Evolutionary conservation across 2,329 filamentous ascomycete species (phyloP).

Genomic region (Ilyonectria mors-panacis): DNA sequence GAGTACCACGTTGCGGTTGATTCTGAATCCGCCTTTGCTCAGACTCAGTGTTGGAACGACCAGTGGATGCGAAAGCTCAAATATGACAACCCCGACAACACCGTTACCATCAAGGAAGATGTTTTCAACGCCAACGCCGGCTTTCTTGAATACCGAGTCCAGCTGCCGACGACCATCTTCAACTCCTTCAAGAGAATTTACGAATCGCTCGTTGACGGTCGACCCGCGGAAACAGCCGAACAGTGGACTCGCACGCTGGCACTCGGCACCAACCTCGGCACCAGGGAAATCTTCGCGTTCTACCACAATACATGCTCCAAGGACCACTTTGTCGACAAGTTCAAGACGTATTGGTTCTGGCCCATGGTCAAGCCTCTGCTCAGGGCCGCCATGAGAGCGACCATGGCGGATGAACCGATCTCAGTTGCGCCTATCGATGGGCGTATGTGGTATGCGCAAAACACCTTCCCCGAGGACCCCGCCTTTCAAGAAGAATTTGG

Average conservation of each 20-base stretch:
- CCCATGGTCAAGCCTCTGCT: slow-evolving; percentile 32
- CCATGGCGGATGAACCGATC: slow-evolving; percentile 26
- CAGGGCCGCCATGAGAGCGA: slow-evolving; percentile 1
- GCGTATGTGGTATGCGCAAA: slow-evolving; percentile 29
- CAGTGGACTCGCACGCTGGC: slow-evolving; percentile 37
- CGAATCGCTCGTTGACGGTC: slow-evolving; percentile 18
- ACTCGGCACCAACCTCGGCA: slow-evolving; percentile 44
- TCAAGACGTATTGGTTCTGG: slow-evolving; percentile 40
- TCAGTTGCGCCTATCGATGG: slow-evolving; percentile 32
- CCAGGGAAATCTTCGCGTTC: slow-evolving; percentile 41
- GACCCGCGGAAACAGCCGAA: neutral
- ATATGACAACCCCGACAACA: slow-evolving; percentile 58
- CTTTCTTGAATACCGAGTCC: slow-evolving; percentile 37
- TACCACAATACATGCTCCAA: slow-evolving; percentile 48
- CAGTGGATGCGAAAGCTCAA: slow-evolving; percentile 62
- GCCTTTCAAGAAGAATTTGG: slow-evolving; percentile 28
- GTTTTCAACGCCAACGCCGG: slow-evolving; percentile 17
- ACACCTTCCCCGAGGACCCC: slow-evolving; percentile 16
- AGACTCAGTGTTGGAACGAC: slow-evolving; percentile 63
- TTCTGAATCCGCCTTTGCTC: slow-evolving; percentile 60
- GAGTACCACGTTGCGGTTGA: slow-evolving; percentile 40
- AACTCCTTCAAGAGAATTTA: slow-evolving; percentile 26
- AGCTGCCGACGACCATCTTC: slow-evolving; percentile 38
- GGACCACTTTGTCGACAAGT: slow-evolving; percentile 38
- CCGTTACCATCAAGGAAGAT: slow-evolving; percentile 52